Percentiles rank a stretch among this genome's conserved stretches.
These are phyloP conservation scores for Chaetomium cochliodes DNA, from an alignment of 495 filamentous ascomycete genomes.

Conservation along the genomic window DNA sequence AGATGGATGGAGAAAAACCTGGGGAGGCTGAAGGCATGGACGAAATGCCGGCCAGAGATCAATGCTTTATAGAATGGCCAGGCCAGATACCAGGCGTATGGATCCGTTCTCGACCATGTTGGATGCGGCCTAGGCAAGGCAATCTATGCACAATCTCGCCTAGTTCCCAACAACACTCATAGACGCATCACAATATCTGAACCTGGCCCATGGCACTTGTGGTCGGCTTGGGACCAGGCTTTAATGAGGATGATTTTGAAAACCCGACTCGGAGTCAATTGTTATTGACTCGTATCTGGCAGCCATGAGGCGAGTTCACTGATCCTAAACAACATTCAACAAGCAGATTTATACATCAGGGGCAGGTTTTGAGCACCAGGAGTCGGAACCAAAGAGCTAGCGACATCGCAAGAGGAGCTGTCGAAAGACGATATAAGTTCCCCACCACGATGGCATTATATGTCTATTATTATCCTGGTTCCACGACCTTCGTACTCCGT, in stretches of 20 bases:
- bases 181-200: neutral
- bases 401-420: neutral
- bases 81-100: neutral
- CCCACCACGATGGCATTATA: neutral
- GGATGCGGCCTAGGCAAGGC: neutral
- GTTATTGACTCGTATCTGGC: too few relatives aligned
- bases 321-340: too few relatives aligned
- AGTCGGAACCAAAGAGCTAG: too few relatives aligned
- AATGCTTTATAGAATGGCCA: neutral
- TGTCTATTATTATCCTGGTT: neutral
- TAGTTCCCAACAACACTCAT: neutral
- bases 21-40: neutral
- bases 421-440: neutral
- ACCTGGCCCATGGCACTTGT: neutral
- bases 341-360: neutral
- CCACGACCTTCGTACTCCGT: neutral
- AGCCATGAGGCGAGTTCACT: too few relatives aligned
- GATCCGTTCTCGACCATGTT: too few relatives aligned
- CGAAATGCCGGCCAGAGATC: neutral
- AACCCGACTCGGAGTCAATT: too few relatives aligned
- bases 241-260: neutral
- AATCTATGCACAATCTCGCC: slow-evolving; percentile 14
- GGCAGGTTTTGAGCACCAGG: too few relatives aligned
- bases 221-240: neutral
- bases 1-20: neutral